A percentile compares a stretch with the other conserved stretches of the same genome.
These are phyloP conservation scores for Phytomonas francai DNA, from an alignment of 208 protist genomes.

Conservation along the genomic window DNA sequence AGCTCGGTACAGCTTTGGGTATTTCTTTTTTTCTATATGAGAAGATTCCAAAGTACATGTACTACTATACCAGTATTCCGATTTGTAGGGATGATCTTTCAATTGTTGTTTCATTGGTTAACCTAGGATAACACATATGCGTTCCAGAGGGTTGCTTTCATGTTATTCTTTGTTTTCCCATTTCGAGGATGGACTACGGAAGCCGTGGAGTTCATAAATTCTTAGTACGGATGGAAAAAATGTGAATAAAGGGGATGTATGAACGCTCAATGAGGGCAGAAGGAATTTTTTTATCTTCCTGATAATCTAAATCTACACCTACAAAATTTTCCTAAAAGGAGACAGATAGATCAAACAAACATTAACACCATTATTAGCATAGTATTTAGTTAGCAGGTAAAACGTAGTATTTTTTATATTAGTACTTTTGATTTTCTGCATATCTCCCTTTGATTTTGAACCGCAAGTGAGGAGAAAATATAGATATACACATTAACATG, in stretches of 20 bases:
- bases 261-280: background rate
- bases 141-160: background rate
- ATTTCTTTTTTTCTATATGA: background rate
- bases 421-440: background rate
- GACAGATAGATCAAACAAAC: background rate
- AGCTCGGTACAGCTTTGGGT: background rate
- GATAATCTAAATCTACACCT: background rate
- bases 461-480: background rate
- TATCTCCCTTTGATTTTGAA: background rate
- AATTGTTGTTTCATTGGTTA: background rate
- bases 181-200: background rate
- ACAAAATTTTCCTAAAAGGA: background rate
- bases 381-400: background rate
- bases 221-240: background rate
- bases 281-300: background rate
- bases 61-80: background rate
- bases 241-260: background rate
- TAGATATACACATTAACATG: slow-evolving; percentile 19
- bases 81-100: background rate
- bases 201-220: background rate
- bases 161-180: background rate
- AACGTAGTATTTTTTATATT: background rate
- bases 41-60: background rate
- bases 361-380: background rate
- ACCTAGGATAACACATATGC: background rate